Conservation (phyloP, 176 grass and related monocot genomes). For the Musa beccarii region DNA sequence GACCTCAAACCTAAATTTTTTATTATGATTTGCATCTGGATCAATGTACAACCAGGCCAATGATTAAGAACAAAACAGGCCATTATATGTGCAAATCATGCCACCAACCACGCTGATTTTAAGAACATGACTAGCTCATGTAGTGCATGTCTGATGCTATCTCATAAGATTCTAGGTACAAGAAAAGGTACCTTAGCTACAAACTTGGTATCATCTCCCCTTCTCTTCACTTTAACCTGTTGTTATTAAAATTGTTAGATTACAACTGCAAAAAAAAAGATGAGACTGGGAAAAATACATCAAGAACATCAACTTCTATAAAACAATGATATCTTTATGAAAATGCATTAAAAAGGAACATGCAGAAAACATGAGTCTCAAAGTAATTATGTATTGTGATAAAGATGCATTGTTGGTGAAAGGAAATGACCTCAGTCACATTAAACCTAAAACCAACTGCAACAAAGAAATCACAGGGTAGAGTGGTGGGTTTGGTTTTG, state of each 20-base stretch:
- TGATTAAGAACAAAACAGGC: no score
- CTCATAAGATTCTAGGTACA: slow-evolving; percentile 4
- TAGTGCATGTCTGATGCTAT: not conserved
- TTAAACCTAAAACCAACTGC: not conserved
- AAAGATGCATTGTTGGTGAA: not conserved
- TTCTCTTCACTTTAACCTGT: slow-evolving; percentile 94
- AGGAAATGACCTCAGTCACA: not conserved
- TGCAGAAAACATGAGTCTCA: not conserved
- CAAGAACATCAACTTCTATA: not conserved
- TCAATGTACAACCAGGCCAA: not conserved
- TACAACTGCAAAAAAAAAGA: not conserved
- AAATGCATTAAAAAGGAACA: not conserved
- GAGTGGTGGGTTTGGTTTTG: no score
- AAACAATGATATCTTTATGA: not conserved
- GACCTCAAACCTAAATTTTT: not conserved
- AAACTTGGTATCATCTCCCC: slow-evolving; percentile 94
- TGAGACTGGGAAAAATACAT: not conserved
- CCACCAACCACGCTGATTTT: no score
- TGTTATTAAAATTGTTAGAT: slow-evolving; percentile 3
- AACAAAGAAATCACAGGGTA: not conserved
- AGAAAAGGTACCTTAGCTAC: slow-evolving; percentile 71
- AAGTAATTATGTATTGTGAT: not conserved
- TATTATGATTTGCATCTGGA: not conserved
- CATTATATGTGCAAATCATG: no score
- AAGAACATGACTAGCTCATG: not conserved